Evolutionary conservation across 352 stramenopile genomes (phyloP).

Genomic region (Phytopythium ostracodes): DNA sequence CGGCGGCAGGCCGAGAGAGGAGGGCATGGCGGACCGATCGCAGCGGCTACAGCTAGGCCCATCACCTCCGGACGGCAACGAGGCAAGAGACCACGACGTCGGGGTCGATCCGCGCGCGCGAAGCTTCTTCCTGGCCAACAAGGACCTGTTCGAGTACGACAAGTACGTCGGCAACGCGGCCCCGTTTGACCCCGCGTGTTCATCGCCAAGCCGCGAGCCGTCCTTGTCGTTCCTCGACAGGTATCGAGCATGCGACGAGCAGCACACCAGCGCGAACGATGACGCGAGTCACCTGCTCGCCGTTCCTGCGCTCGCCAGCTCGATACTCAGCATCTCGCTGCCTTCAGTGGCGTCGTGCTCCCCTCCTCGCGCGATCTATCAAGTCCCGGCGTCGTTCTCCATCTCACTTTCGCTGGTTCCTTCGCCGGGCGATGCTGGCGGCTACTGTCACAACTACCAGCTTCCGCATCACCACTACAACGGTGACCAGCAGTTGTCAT

Average conservation of each 20-base stretch:
- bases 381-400: neutral
- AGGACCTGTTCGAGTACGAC: constrained; percentile 68
- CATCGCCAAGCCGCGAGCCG: constrained; percentile 2
- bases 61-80: neutral
- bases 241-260: constrained; percentile 41
- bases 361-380: neutral
- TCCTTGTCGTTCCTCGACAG: constrained; percentile 39
- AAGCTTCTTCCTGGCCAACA: constrained; percentile 54
- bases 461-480: neutral
- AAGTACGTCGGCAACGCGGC: constrained; percentile 31
- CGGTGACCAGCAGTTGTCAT: neutral
- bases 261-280: neutral
- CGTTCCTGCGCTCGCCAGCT: neutral
- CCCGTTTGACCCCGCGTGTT: constrained; percentile 11
- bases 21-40: neutral
- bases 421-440: too few species aligned
- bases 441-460: neutral
- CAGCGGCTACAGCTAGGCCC: neutral
- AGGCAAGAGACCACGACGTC: neutral
- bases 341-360: neutral
- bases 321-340: constrained; percentile 1
- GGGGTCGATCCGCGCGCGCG: constrained; percentile 3
- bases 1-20: too few species aligned
- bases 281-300: neutral
- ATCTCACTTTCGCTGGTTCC: neutral